These are phyloP conservation scores for Penicilliopsis zonata DNA, from an alignment of 495 filamentous ascomycete species.

Conservation along the genomic window DNA sequence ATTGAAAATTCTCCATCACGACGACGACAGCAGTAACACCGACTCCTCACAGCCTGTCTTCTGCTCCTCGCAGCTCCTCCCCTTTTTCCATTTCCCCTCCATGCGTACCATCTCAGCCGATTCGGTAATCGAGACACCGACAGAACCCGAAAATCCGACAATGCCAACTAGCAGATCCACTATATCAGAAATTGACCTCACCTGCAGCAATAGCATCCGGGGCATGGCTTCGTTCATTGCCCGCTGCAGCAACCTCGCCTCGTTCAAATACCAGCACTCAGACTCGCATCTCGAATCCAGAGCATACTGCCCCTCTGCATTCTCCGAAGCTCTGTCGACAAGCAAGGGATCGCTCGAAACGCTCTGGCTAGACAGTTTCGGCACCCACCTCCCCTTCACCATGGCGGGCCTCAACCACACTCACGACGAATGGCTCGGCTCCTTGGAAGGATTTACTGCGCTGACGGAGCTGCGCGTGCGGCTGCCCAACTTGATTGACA, in stretches of 20 bases:
- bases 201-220: slow-evolving; percentile 15
- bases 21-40: slow-evolving; percentile 8
- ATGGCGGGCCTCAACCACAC: slow-evolving; percentile 18
- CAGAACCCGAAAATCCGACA: not conserved
- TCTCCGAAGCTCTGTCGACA: slow-evolving; percentile 13
- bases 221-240: slow-evolving; percentile 16
- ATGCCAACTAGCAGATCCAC: slow-evolving; percentile 5
- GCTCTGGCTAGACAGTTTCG: slow-evolving; percentile 22
- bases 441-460: slow-evolving; percentile 16
- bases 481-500: slow-evolving; percentile 21
- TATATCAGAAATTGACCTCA: slow-evolving; percentile 16
- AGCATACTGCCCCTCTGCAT: slow-evolving; percentile 18
- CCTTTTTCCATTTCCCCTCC: slow-evolving; percentile 19
- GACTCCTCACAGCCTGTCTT: slow-evolving; percentile 6
- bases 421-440: slow-evolving; percentile 24
- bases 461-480: slow-evolving; percentile 24
- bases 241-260: slow-evolving; percentile 14
- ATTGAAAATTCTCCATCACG: slow-evolving; percentile 8
- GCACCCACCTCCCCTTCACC: slow-evolving; percentile 21
- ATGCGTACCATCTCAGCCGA: slow-evolving; percentile 16
- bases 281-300: slow-evolving; percentile 15
- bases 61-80: slow-evolving; percentile 8
- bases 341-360: slow-evolving; percentile 17
- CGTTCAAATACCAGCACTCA: slow-evolving; percentile 27
- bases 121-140: slow-evolving; percentile 14